Evolutionary conservation across 2,329 filamentous ascomycete species (phyloP).

Genomic region (Aspergillus aculeatus): DNA sequence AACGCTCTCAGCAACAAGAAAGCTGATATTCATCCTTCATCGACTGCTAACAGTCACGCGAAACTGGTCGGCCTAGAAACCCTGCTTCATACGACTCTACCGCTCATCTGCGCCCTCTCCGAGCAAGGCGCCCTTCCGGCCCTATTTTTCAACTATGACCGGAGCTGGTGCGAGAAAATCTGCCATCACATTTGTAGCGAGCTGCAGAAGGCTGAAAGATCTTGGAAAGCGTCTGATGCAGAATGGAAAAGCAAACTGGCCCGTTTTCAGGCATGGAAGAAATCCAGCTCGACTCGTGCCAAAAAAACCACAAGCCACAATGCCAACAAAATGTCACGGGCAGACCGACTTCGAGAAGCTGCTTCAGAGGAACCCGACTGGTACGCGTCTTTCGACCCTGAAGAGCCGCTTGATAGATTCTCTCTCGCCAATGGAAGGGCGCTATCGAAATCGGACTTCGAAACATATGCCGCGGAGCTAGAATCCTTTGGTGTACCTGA

Average conservation of each 20-base stretch:
- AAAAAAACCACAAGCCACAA: conserved; percentile 49
- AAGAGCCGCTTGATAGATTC: conserved; percentile 52
- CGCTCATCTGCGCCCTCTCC: conserved; percentile 50
- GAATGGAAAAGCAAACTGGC: conserved; percentile 62
- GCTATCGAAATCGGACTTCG: conserved; percentile 58
- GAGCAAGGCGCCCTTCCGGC: conserved; percentile 66
- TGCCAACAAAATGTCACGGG: conserved; percentile 50
- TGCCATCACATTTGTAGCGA: conserved; percentile 52
- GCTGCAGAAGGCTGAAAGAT: conserved; percentile 55
- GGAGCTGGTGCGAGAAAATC: conserved; percentile 62
- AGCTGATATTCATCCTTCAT: conserved; percentile 8
- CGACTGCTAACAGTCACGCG: conserved; percentile 8
- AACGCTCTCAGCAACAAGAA: too few species aligned
- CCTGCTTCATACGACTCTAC: conserved; percentile 51
- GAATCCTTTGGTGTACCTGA: conserved; percentile 47
- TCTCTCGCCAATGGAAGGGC: conserved; percentile 63
- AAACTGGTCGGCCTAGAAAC: conserved; percentile 26
- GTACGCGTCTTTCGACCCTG: conserved; percentile 67
- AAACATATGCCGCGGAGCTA: conserved; percentile 54
- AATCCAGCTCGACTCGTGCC: conserved; percentile 26
- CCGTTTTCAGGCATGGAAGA: conserved; percentile 51
- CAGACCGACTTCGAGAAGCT: conserved; percentile 55
- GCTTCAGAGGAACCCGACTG: conserved; percentile 55
- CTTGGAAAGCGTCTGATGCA: conserved; percentile 42
- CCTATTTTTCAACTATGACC: conserved; percentile 76